phyloP scores from a whole-genome alignment of 139 green algal species.

The Picochlorum sp. region DNA sequence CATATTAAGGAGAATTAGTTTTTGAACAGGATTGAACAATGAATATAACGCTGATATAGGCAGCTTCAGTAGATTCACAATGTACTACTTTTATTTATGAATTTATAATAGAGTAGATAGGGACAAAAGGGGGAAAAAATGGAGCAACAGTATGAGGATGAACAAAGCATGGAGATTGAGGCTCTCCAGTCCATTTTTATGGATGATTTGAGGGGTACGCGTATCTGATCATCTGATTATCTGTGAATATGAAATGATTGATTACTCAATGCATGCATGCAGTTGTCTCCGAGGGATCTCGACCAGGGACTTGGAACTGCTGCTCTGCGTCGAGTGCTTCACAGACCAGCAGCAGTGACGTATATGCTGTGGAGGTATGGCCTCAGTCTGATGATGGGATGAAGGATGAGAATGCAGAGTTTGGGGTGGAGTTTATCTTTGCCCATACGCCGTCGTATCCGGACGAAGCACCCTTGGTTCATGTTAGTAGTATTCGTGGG shows the following conservation, averaged over 20 bases:
- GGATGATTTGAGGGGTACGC: conserved; percentile 37
- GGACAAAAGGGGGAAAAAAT: not conserved
- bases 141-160: conserved; percentile 20
- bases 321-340: not conserved
- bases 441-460: conserved; percentile 42
- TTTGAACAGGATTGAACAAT: too few relatives aligned
- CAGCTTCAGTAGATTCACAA: too few relatives aligned
- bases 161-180: conserved; percentile 50
- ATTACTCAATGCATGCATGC: too few relatives aligned
- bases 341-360: conserved; percentile 7
- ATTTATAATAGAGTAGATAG: too few relatives aligned
- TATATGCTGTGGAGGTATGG: too few relatives aligned
- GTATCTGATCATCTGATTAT: too few relatives aligned
- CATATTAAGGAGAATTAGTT: too few relatives aligned
- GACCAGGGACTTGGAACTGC: too few relatives aligned
- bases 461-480: conserved; percentile 39
- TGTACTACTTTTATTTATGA: too few relatives aligned
- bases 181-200: conserved; percentile 42
- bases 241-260: too few relatives aligned
- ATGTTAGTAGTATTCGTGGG: conserved; percentile 46
- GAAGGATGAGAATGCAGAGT: not conserved
- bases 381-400: not conserved
- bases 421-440: conserved; percentile 35
- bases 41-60: too few relatives aligned
- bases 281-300: too few relatives aligned